These are phyloP conservation scores for Aspergillus carlsbadensis DNA, from an alignment of 495 filamentous ascomycete species.

Conservation along the genomic window DNA sequence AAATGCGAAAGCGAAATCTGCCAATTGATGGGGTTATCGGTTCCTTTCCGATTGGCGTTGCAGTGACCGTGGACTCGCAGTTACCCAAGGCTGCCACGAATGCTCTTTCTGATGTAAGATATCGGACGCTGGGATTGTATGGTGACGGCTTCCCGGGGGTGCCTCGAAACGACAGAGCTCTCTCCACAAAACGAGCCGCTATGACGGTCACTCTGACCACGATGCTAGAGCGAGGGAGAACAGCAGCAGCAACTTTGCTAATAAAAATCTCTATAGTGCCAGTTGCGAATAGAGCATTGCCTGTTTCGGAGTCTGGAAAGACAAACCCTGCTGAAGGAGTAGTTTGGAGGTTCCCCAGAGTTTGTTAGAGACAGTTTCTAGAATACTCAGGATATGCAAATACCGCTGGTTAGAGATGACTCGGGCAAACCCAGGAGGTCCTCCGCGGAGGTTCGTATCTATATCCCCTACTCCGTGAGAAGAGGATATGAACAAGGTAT, in stretches of 20 bases:
- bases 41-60: constrained; percentile 53
- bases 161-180: constrained; percentile 68
- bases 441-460: constrained; percentile 85
- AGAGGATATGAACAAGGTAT: constrained; percentile 75
- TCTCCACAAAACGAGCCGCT: constrained; percentile 58
- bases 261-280: constrained; percentile 63
- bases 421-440: constrained; percentile 70
- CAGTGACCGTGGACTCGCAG: constrained; percentile 32
- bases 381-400: constrained; percentile 78
- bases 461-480: constrained; percentile 61
- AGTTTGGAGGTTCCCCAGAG: constrained; percentile 68
- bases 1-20: constrained; percentile 61
- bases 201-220: constrained; percentile 64
- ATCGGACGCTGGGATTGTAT: constrained; percentile 67
- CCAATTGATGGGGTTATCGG: constrained; percentile 62
- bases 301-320: constrained; percentile 69
- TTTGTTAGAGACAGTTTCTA: constrained; percentile 80
- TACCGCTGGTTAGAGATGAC: constrained; percentile 52
- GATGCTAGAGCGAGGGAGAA: constrained; percentile 69
- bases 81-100: constrained; percentile 18
- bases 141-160: constrained; percentile 56
- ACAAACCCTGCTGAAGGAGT: constrained; percentile 64
- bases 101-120: constrained; percentile 48
- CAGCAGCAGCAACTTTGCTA: constrained; percentile 53
- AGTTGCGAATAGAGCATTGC: constrained; percentile 69